These are phyloP conservation scores for Vitis riparia DNA, from an alignment of 164 flowering plant species.

Conservation along the genomic window DNA sequence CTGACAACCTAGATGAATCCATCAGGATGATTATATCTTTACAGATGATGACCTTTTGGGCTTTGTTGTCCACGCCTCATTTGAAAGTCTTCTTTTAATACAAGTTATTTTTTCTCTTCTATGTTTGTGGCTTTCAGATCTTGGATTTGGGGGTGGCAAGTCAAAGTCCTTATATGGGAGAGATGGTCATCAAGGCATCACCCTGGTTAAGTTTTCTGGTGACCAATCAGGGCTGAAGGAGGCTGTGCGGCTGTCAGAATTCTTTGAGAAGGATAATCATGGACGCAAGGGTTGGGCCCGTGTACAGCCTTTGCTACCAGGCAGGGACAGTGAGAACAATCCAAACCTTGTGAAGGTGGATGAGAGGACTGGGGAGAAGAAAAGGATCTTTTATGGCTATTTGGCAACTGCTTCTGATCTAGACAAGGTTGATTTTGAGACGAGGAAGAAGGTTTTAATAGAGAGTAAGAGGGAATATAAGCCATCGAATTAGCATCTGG, in stretches of 20 bases:
- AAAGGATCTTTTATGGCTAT: slow-evolving; percentile 79
- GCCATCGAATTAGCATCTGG: slow-evolving; percentile 20
- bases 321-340: slow-evolving; percentile 75
- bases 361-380: slow-evolving; percentile 67
- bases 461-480: slow-evolving; percentile 63
- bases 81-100: neutral
- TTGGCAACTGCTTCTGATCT: slow-evolving; percentile 73
- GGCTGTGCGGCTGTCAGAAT: slow-evolving; percentile 67
- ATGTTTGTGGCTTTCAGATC: slow-evolving; percentile 50
- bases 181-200: slow-evolving; percentile 87
- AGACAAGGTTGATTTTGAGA: slow-evolving; percentile 80
- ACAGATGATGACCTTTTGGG: neutral
- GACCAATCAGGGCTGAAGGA: slow-evolving; percentile 72
- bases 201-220: slow-evolving; percentile 67
- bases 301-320: slow-evolving; percentile 37
- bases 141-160: slow-evolving; percentile 82
- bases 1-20: no score
- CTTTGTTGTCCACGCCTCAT: neutral
- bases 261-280: slow-evolving; percentile 74
- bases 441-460: slow-evolving; percentile 62
- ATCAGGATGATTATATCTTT: no score
- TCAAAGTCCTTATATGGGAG: slow-evolving; percentile 80
- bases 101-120: slow-evolving; percentile 2
- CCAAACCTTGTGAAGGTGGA: slow-evolving; percentile 75
- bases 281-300: slow-evolving; percentile 81